phyloP scores from a whole-genome alignment of 495 filamentous ascomycete genomes.

The Corynascus novoguineensis region DNA sequence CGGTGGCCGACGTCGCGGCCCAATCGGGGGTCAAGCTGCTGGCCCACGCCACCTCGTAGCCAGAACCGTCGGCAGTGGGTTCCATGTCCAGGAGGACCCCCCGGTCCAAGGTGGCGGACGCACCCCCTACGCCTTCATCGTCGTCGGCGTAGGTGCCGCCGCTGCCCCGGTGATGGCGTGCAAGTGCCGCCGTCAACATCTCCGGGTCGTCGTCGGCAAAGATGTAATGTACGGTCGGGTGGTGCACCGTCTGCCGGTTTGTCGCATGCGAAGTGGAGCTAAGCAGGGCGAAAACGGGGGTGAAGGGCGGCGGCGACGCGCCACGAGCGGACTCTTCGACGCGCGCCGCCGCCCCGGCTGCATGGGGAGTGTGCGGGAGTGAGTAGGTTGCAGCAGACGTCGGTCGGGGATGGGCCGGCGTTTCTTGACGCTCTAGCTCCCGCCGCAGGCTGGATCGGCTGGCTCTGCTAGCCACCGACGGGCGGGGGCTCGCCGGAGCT shows the following conservation, averaged over 20 bases:
- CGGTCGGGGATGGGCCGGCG: slow-evolving; percentile 12
- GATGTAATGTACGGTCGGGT: slow-evolving; percentile 85
- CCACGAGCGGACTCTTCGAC: slow-evolving; percentile 5
- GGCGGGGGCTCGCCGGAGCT: slow-evolving; percentile 26
- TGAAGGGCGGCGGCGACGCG: slow-evolving; percentile 39
- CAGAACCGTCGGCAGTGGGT: slow-evolving; percentile 42
- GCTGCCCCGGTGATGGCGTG: slow-evolving; percentile 31
- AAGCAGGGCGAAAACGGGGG: slow-evolving; percentile 62
- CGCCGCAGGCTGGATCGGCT: slow-evolving; percentile 29
- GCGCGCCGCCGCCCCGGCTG: neutral
- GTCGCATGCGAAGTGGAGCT: slow-evolving; percentile 38
- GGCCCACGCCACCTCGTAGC: slow-evolving; percentile 42
- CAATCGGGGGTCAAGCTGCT: slow-evolving; percentile 44
- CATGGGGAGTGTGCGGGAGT: slow-evolving; percentile 15
- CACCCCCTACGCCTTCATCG: neutral
- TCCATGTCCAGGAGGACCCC: slow-evolving; percentile 53
- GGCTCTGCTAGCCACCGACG: slow-evolving; percentile 25
- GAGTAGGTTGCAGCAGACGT: slow-evolving; percentile 18
- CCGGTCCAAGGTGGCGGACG: slow-evolving; percentile 36
- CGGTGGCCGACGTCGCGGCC: slow-evolving; percentile 39
- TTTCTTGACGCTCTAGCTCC: slow-evolving; percentile 24
- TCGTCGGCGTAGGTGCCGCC: neutral
- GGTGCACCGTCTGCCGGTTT: slow-evolving; percentile 45
- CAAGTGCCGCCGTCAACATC: slow-evolving; percentile 50
- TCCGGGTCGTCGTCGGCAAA: slow-evolving; percentile 75